These are phyloP conservation scores for Wickerhamiella galacta DNA, from an alignment of 805 yeast genomes.

Conservation along the genomic window DNA sequence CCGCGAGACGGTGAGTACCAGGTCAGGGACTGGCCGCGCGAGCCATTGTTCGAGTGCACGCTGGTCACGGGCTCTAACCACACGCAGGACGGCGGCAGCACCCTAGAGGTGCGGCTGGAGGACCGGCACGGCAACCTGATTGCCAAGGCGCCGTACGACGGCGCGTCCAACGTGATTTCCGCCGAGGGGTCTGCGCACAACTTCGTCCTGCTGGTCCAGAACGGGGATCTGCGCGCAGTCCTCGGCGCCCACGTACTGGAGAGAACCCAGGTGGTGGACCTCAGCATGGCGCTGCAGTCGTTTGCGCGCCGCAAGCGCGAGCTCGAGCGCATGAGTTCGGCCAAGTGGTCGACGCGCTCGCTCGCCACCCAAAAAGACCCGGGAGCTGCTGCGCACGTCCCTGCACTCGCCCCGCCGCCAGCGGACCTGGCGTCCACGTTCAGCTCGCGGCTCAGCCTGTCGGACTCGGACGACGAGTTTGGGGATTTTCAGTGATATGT, in stretches of 20 bases:
- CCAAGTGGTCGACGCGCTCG: background rate
- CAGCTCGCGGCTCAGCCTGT: background rate
- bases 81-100: background rate
- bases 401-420: constrained; percentile 18
- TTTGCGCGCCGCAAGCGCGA: constrained; percentile 12
- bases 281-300: constrained; percentile 24
- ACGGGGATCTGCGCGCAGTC: constrained; percentile 21
- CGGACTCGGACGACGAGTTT: constrained; percentile 20
- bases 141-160: constrained; percentile 23
- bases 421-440: constrained; percentile 4
- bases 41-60: constrained; percentile 4
- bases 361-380: background rate
- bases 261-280: constrained; percentile 22
- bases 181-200: constrained; percentile 22
- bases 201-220: constrained; percentile 23
- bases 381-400: constrained; percentile 5
- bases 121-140: constrained; percentile 21
- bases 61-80: background rate
- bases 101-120: constrained; percentile 17
- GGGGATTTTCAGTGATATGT: constrained; percentile 26
- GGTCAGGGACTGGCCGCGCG: constrained; percentile 4
- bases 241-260: constrained; percentile 28
- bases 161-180: constrained; percentile 18
- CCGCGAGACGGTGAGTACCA: background rate
- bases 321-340: background rate